Conservation (phyloP, 768 basidiomycete species). For the Rhodotorula sphaerocarpa region DNA sequence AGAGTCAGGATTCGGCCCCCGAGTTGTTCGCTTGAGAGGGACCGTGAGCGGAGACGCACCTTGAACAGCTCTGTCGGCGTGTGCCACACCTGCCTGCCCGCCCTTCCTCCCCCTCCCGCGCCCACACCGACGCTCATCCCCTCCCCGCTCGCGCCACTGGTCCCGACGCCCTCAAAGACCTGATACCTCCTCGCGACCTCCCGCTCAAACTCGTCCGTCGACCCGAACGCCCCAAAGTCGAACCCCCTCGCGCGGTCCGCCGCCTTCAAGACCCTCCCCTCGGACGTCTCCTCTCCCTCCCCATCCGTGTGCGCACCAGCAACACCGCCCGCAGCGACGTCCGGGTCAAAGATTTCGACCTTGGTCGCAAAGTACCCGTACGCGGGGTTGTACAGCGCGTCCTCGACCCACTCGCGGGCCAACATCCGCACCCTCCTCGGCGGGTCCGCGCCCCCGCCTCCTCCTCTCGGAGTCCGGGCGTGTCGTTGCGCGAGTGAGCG, state of each 20-base stretch:
- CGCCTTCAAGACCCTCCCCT: slow-evolving; percentile 1
- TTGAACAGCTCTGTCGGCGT: slow-evolving; percentile 97
- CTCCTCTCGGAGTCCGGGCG: no score
- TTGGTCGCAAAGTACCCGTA: slow-evolving; percentile 96
- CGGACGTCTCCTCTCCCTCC: background rate
- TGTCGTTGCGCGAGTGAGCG: slow-evolving; percentile 55
- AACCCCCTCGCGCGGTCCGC: slow-evolving; percentile 45
- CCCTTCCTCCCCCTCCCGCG: no score
- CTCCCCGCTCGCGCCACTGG: slow-evolving; percentile 39
- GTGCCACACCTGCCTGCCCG: slow-evolving; percentile 91
- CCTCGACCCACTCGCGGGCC: slow-evolving; percentile 90
- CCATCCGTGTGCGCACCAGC: background rate
- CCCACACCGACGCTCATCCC: slow-evolving; percentile 38
- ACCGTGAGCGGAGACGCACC: slow-evolving; percentile 49
- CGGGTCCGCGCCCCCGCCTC: no score
- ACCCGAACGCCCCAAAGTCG: slow-evolving; percentile 60
- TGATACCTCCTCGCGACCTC: slow-evolving; percentile 69
- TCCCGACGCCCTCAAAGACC: slow-evolving; percentile 52
- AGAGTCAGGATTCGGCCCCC: no score
- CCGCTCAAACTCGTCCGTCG: slow-evolving; percentile 68
- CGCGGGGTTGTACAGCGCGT: slow-evolving; percentile 89
- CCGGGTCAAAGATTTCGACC: slow-evolving; percentile 67
- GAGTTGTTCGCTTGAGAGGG: no score
- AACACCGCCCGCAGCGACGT: slow-evolving; percentile 3
- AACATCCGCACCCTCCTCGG: slow-evolving; percentile 85